A percentile compares a stretch with the other conserved stretches of the same genome.
phyloP scores from a whole-genome alignment of 1,284 basidiomycete species.

The Pholiota adiposa region DNA sequence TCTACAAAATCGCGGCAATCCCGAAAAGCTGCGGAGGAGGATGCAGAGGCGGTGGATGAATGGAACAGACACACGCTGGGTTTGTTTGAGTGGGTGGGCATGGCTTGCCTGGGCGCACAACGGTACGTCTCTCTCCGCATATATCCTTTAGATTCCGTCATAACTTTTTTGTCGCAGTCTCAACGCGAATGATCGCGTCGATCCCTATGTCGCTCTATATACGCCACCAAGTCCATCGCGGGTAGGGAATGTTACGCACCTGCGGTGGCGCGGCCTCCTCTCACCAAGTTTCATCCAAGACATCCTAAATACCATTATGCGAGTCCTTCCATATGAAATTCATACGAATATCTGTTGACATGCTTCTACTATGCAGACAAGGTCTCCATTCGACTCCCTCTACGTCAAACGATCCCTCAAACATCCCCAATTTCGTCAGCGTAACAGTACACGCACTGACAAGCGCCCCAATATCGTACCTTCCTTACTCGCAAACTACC shows the following conservation, averaged over 20 bases:
- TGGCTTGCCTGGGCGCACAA: slow-evolving; percentile 54
- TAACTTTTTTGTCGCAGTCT: slow-evolving; percentile 33
- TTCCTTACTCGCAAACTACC: slow-evolving; percentile 34
- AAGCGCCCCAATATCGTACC: slow-evolving; percentile 48
- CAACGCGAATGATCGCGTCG: slow-evolving; percentile 45
- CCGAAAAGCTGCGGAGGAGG: slow-evolving; percentile 12
- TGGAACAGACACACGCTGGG: slow-evolving; percentile 48
- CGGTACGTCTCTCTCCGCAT: slow-evolving; percentile 32
- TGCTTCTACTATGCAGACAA: neutral
- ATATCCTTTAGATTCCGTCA: neutral
- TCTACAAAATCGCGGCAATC: slow-evolving; percentile 9
- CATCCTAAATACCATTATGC: slow-evolving; percentile 50
- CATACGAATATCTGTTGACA: neutral
- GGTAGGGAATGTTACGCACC: slow-evolving; percentile 49
- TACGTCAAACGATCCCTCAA: slow-evolving; percentile 4
- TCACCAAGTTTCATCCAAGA: slow-evolving; percentile 51
- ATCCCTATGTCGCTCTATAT: slow-evolving; percentile 52
- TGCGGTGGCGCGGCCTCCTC: slow-evolving; percentile 66
- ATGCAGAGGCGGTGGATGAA: slow-evolving; percentile 46
- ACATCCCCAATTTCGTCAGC: slow-evolving; percentile 15
- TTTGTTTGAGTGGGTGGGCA: slow-evolving; percentile 73
- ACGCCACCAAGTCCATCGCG: slow-evolving; percentile 46
- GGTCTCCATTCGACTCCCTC: neutral
- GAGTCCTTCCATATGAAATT: slow-evolving; percentile 24
- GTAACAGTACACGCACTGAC: slow-evolving; percentile 40